Evolutionary conservation across 2,329 filamentous ascomycete species (phyloP), one percentile per base, ranked within the genome.

Genomic region (Ophiostoma perfectum): DNA sequence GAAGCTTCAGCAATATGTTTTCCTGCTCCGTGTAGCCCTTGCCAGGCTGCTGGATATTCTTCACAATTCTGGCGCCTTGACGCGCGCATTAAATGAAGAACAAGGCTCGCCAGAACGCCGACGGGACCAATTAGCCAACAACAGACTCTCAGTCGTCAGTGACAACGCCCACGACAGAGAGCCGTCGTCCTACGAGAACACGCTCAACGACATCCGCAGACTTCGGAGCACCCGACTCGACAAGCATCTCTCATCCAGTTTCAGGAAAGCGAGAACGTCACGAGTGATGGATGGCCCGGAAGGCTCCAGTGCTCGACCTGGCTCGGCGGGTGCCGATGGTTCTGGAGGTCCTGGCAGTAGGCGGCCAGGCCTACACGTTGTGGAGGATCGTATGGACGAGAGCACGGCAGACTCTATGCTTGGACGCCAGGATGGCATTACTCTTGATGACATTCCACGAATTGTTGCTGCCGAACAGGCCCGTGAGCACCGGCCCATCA

Each of bases 401-500:
- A 84, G 86, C 27, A 85, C 88, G 44, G 88, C 90, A 16, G 92
- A 94, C 74, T 84, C 93, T 73, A 94, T 93, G 75, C 93, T 99
- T 75, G 92, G 92, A 47, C 89, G 93, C 73, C 90, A 94, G 75
- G 93, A 98, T 78, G 92, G 92, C 38, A 86, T 99, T 71, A 97
- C 94, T 0, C 81, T 99, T 68, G 95, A 99, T 75, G 95, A 99
- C 75, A 98, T 99, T 73, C 93, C 95, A 8, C 87, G 95, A 71
- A 96, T 99, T 74, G 93, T 97, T 58, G 95, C 95, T 45, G 92
- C 95, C 14, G 93, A 98, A 77, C 94, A 98, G 78, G 93, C 94
- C 38, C 89, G 93, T 73, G 94, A 98, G 76, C 92, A 96, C 76
- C 84, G 91, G 71, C 90, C 91, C 9, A 2, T 27, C 27, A 27